Conservation (phyloP, 306 rosid species). For the Cicer judaicum region DNA sequence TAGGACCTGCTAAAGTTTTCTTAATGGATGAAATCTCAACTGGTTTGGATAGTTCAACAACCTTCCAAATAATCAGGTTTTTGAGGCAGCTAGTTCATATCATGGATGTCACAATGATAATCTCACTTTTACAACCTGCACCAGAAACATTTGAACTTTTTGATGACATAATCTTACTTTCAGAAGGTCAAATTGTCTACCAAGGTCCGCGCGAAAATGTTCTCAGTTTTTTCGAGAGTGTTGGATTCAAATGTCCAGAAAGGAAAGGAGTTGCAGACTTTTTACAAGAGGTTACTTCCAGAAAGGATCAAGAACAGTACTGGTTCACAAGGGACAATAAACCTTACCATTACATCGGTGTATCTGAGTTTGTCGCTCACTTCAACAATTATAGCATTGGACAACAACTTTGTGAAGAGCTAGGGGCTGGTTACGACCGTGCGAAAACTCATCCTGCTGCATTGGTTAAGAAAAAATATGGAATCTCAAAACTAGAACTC, state of each 20-base stretch:
- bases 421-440: conserved; percentile 58
- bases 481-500: conserved; percentile 68
- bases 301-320: conserved; percentile 81
- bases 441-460: conserved; percentile 62
- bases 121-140: conserved; percentile 81
- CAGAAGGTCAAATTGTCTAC: conserved; percentile 76
- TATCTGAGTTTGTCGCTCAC: conserved; percentile 52
- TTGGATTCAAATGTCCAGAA: conserved; percentile 76
- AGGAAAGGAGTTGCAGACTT: conserved; percentile 83
- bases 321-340: conserved; percentile 56
- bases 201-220: conserved; percentile 73
- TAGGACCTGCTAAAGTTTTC: conserved; percentile 77
- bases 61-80: conserved; percentile 69
- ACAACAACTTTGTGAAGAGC: conserved; percentile 51
- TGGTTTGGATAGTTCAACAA: conserved; percentile 81
- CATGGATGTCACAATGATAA: conserved; percentile 67
- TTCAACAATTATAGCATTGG: conserved; percentile 52
- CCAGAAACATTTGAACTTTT: conserved; percentile 76
- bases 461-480: conserved; percentile 65
- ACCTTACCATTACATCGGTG: conserved; percentile 61
- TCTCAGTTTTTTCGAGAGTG: conserved; percentile 59
- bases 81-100: conserved; percentile 73
- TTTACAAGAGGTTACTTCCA: conserved; percentile 79
- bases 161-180: conserved; percentile 72
- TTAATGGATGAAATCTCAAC: conserved; percentile 84